Conservation (phyloP, 768 basidiomycete genomes). For the Lactarius vividus region DNA sequence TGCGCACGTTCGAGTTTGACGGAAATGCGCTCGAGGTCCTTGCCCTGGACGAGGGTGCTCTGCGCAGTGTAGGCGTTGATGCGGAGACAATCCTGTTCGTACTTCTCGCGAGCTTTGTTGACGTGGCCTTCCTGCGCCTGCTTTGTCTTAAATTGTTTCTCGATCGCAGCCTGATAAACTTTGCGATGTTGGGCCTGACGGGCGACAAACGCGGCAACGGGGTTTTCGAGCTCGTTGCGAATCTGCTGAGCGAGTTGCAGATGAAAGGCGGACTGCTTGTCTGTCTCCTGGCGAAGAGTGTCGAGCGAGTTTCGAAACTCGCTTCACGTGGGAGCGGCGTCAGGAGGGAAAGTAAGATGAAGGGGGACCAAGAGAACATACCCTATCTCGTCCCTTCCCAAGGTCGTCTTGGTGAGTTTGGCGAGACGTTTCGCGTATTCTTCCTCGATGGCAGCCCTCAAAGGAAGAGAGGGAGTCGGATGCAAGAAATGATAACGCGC, state of each 20-base stretch:
- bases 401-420: conserved; percentile 68
- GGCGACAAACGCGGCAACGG: conserved; percentile 54
- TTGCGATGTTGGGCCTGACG: conserved; percentile 74
- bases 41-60: conserved; percentile 86
- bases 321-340: conserved; percentile 39
- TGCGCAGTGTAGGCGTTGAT: conserved; percentile 96
- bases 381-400: conserved; percentile 95
- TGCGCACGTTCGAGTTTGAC: conserved; percentile 85
- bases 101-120: conserved; percentile 86
- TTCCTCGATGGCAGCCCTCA: conserved; percentile 86
- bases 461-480: conserved; percentile 1
- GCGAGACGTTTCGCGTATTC: conserved; percentile 87
- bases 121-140: conserved; percentile 85
- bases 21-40: conserved; percentile 87
- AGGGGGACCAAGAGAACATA: conserved; percentile 39
- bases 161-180: conserved; percentile 68
- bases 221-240: conserved; percentile 70
- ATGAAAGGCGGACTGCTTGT: conserved; percentile 74
- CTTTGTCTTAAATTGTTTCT: conserved; percentile 89
- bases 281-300: conserved; percentile 78
- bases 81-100: conserved; percentile 86
- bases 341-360: background rate
- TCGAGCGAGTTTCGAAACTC: conserved; percentile 81
- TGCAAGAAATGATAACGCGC: conserved; percentile 5
- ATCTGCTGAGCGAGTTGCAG: conserved; percentile 71